Conservation (phyloP, 2,329 filamentous ascomycete species). For the Aotearoamyces nothofagi region DNA sequence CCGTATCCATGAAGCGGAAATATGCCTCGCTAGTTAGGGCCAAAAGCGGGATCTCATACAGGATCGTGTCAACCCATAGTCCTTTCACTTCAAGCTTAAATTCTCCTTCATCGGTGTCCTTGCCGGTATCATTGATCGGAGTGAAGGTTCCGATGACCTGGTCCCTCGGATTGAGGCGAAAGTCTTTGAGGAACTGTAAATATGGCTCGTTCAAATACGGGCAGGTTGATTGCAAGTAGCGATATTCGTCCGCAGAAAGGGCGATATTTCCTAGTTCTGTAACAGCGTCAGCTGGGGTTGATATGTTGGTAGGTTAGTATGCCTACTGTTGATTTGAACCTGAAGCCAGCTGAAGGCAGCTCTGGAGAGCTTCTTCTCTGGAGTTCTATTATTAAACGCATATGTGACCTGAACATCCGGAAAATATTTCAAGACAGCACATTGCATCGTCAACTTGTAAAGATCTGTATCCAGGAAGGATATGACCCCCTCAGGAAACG, state of each 20-base stretch:
- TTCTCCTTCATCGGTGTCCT: conserved; percentile 55
- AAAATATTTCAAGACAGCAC: conserved; percentile 85
- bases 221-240: conserved; percentile 65
- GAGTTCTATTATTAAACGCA: conserved; percentile 88
- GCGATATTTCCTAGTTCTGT: conserved; percentile 69
- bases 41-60: conserved; percentile 92
- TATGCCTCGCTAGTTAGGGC: conserved; percentile 91
- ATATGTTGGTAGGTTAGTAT: conserved; percentile 1
- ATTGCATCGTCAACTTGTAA: conserved; percentile 97
- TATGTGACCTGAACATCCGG: conserved; percentile 73
- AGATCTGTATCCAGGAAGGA: conserved; percentile 73
- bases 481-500: conserved; percentile 60
- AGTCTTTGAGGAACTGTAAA: conserved; percentile 65
- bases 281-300: conserved; percentile 1
- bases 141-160: conserved; percentile 53
- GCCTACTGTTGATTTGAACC: conserved; percentile 63
- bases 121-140: conserved; percentile 38
- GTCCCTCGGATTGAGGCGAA: conserved; percentile 65
- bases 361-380: conserved; percentile 78
- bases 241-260: conserved; percentile 64
- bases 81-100: conserved; percentile 66
- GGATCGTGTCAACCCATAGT: conserved; percentile 84
- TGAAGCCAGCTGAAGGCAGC: conserved; percentile 75
- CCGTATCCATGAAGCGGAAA: conserved; percentile 88
- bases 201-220: conserved; percentile 67